Evolutionary conservation across 2,329 filamentous ascomycete genomes (phyloP), one percentile per base, ranked within the genome.

Genomic region (Fusarium annulatum): DNA sequence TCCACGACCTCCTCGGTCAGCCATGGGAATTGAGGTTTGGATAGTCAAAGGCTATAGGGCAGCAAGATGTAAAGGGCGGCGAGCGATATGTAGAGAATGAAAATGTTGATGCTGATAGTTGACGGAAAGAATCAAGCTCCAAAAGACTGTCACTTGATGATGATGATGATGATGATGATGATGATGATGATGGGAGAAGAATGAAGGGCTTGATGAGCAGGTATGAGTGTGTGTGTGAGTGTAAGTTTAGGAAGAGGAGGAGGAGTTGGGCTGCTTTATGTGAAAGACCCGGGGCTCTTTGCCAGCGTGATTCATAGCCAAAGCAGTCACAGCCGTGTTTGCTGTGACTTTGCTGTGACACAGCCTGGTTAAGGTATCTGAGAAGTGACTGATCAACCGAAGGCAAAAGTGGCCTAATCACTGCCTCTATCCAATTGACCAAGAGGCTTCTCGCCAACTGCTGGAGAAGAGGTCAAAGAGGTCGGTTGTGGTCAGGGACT

Each of bases 1-100:
- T 36, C 74, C 73, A 36, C 71, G 63, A 49, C 73, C 64, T 39
- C 78, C 71, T 51, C 76, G 71, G 26, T 74, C 79, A 28, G 79
- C 71, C 79, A 81, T 80, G 45, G 30, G 49, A 38, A 41, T 43
- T 39, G 39, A 38, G 45, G 43, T 19, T 34, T 41, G 19, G 14
- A 28, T 19, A 42, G 7, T 34, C n/a, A 56, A 34, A 6, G 8
- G 21, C n/a, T 36, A n/a, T 42, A 38, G 6, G 19, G 18, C 26
- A n/a, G 39, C 10, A 51, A 56, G 30, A 42, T 49, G 33, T 36
- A n/a, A 67, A 43, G 12, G 48, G 14, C 5, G 45, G 39, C 18
- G 23, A 53, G 30, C 45, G 26, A 42, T 53, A n/a, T 53, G 42
- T 39, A 38, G n/a, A 41, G 49, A 34, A 41, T 51, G 43, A 61